Base-by-base conservation (phyloP, 495 filamentous ascomycete genomes). In the Podospora fimiseda region DNA sequence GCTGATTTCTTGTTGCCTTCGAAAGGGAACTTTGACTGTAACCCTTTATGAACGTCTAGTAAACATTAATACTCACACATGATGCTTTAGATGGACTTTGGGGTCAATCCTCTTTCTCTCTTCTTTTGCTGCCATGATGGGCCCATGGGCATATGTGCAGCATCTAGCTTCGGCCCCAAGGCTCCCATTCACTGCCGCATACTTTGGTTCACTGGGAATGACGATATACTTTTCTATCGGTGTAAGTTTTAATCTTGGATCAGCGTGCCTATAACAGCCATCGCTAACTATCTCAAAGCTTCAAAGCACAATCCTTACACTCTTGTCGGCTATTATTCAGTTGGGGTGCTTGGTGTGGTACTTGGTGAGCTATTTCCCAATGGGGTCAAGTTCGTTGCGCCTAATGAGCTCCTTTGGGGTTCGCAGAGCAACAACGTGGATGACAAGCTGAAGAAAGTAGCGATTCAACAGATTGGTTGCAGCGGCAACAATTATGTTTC, bases 321-420 rank as follows among this genome's bases (percentile, higher is more conserved):
- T 97, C 27, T 69, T 96, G 57, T 85, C 89, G 19, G 82, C 87
- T 44, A 77, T 96, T 57, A 72, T 88, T 61, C 93, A 98, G 66
- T 72, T 96, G 46, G 84, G 81, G 47, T 84, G 85, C 46, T 76
- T 97, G 42, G 52, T 90, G 22, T 98, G 93, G 92, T 97, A 97
- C 71, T 76, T 95, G 9, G 85, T 98, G 70, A 93, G 87, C 72
- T 98, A 98, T 73, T 98, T 98, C 67, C 93, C 93, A 2, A 95
- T 96, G 90, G 93, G 93, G 20, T 88, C 86, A 45, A 89, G 82
- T 45, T 89, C 92, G 16, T 70, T 96, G 56, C 84, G 91, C 57
- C 86, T 95, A 59, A 90, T 89, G 61, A 86, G 89, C 38, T 82
- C 80, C 11, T 90, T 95, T 59, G 93, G 92, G 9, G 88, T 85